phyloP scores from a whole-genome alignment of 2,329 filamentous ascomycete genomes.

The Mariannaea sp. region DNA sequence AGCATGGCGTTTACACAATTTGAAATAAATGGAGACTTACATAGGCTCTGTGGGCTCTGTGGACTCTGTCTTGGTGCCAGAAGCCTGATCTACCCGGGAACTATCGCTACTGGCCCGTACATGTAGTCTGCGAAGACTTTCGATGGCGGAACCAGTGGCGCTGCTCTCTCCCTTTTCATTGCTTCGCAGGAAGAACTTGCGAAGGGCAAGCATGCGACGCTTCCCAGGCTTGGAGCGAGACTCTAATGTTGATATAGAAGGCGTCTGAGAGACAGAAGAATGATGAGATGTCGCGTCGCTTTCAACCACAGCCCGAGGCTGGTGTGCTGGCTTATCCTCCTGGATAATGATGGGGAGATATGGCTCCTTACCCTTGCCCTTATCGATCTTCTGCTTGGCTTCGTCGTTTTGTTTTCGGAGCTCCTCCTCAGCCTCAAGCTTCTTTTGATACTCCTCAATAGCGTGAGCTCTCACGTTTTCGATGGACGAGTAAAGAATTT shows the following conservation, averaged over 20 bases:
- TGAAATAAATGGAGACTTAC: slow-evolving; percentile 30
- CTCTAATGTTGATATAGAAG: slow-evolving; percentile 20
- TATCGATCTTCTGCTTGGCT: slow-evolving; percentile 27
- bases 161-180: slow-evolving; percentile 49
- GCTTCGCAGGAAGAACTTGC: slow-evolving; percentile 45
- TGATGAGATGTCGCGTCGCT: neutral
- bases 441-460: slow-evolving; percentile 37
- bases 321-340: slow-evolving; percentile 9
- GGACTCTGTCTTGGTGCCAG: neutral
- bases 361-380: slow-evolving; percentile 44
- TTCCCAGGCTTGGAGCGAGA: slow-evolving; percentile 27
- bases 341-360: slow-evolving; percentile 44
- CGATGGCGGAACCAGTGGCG: slow-evolving; percentile 39
- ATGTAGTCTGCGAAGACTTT: slow-evolving; percentile 32
- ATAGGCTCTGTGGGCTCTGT: slow-evolving; percentile 26
- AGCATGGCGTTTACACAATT: slow-evolving; percentile 21
- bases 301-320: neutral
- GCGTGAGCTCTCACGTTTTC: slow-evolving; percentile 50
- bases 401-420: slow-evolving; percentile 28
- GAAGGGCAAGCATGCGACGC: slow-evolving; percentile 42
- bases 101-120: slow-evolving; percentile 16
- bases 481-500: slow-evolving; percentile 52
- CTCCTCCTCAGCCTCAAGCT: slow-evolving; percentile 39
- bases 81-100: neutral
- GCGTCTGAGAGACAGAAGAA: slow-evolving; percentile 11